These are phyloP conservation scores for Thecamonas trahens DNA, from an alignment of 78 protist species.

Conservation along the genomic window DNA sequence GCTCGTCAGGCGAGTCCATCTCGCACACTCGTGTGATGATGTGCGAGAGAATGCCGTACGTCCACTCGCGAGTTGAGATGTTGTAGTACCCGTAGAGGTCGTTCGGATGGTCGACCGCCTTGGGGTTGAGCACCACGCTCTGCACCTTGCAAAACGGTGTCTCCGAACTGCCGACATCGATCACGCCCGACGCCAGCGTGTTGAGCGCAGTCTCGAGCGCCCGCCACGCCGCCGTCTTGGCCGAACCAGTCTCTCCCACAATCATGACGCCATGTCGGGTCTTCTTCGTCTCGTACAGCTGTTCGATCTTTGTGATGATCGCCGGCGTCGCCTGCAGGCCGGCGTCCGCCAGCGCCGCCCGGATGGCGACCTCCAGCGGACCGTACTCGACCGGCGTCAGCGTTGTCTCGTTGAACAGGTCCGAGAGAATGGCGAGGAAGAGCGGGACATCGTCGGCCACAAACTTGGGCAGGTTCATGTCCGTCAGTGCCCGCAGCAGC, in stretches of 20 bases:
- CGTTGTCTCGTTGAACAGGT: slow-evolving; percentile 66
- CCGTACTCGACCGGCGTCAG: slow-evolving; percentile 8
- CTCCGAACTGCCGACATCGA: slow-evolving; percentile 75
- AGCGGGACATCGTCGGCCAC: slow-evolving; percentile 52
- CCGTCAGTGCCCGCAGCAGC: slow-evolving; percentile 40
- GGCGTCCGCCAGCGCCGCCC: slow-evolving; percentile 5
- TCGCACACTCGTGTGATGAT: slow-evolving; percentile 24
- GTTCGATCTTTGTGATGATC: slow-evolving; percentile 49
- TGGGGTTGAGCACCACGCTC: slow-evolving; percentile 57
- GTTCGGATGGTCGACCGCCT: slow-evolving; percentile 75
- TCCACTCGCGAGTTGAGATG: slow-evolving; percentile 72
- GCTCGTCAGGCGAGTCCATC: slow-evolving; percentile 15
- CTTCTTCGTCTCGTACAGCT: slow-evolving; percentile 63
- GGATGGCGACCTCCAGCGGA: slow-evolving; percentile 18
- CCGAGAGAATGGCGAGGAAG: slow-evolving; percentile 46
- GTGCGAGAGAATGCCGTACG: slow-evolving; percentile 73
- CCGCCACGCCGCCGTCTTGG: slow-evolving; percentile 40
- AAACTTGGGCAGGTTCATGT: slow-evolving; percentile 72
- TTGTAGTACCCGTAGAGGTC: slow-evolving; percentile 84
- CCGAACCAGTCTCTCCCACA: slow-evolving; percentile 62
- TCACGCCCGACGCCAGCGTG: slow-evolving; percentile 49
- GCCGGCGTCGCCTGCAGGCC: slow-evolving; percentile 14
- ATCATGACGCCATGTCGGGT: slow-evolving; percentile 83
- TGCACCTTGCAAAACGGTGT: slow-evolving; percentile 53
- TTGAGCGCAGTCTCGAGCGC: slow-evolving; percentile 50